Conservation (phyloP, 2,329 filamentous ascomycete genomes). For the Aspergillus uvarum region DNA sequence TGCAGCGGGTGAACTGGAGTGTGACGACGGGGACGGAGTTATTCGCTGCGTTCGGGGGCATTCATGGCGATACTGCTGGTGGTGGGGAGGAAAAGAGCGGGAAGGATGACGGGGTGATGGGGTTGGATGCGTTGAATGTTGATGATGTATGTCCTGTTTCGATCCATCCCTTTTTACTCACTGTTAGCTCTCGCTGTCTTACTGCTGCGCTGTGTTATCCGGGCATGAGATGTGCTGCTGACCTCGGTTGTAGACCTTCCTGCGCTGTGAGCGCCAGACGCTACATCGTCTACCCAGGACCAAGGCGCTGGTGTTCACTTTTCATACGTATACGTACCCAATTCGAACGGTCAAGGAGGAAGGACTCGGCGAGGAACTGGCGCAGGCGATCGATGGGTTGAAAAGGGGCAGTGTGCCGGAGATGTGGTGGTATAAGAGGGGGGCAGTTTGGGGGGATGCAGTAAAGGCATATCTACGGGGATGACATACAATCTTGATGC, state of each 20-base stretch:
- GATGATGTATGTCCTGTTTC: conserved; percentile 33
- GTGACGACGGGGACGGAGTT: conserved; percentile 41
- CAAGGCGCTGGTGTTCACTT: conserved; percentile 58
- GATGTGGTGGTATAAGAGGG: conserved; percentile 60
- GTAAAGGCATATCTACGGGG: conserved; percentile 52
- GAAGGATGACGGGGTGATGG: conserved; percentile 22
- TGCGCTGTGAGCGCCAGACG: conserved; percentile 62
- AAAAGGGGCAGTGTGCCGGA: conserved; percentile 56
- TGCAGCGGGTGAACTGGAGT: conserved; percentile 56
- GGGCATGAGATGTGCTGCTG: not conserved
- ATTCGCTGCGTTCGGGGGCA: conserved; percentile 41
- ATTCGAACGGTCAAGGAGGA: conserved; percentile 57
- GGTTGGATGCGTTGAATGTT: conserved; percentile 47
- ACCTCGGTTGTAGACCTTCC: conserved; percentile 36
- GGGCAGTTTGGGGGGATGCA: conserved; percentile 56
- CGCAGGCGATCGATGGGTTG: conserved; percentile 60
- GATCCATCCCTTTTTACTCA: not conserved
- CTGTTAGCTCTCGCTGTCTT: not conserved
- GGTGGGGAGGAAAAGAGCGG: conserved; percentile 11
- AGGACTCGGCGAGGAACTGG: conserved; percentile 54
- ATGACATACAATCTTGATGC: too few relatives aligned
- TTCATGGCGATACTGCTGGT: conserved; percentile 27
- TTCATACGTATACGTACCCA: conserved; percentile 63
- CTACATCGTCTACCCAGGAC: conserved; percentile 58
- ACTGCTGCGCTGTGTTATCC: not conserved